These are phyloP conservation scores for Perkinsus olseni DNA, from an alignment of 169 alveolate genomes.

Conservation along the genomic window DNA sequence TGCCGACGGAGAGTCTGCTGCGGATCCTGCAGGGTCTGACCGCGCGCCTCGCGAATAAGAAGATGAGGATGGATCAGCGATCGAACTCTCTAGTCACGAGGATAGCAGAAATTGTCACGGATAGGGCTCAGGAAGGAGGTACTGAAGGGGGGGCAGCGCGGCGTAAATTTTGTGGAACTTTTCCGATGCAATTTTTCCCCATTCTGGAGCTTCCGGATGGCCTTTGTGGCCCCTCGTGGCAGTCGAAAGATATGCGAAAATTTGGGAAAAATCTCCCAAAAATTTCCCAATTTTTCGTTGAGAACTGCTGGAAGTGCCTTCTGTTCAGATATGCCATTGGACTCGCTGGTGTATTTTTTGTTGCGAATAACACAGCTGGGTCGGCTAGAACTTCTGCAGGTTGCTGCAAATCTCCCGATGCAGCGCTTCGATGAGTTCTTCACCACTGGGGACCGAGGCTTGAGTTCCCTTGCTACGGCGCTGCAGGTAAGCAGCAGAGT, in stretches of 20 bases:
- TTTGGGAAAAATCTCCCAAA: no score
- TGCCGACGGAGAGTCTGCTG: neutral
- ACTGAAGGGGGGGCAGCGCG: no score
- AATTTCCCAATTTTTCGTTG: no score
- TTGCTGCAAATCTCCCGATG: neutral
- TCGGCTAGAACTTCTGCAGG: neutral
- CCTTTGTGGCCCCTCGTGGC: no score
- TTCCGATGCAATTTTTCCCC: neutral
- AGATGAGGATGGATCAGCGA: neutral
- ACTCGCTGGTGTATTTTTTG: neutral
- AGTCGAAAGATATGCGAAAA: no score
- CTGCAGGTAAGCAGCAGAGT: neutral
- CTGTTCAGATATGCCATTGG: neutral
- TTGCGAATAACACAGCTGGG: neutral
- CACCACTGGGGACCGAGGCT: neutral
- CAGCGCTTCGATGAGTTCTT: neutral
- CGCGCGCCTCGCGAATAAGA: neutral
- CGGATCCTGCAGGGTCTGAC: neutral
- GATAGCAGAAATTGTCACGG: neutral
- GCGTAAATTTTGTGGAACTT: neutral
- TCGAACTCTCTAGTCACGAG: neutral
- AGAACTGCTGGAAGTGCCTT: no score
- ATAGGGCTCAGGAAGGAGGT: neutral
- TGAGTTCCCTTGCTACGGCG: neutral
- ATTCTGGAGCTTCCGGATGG: no score